Evolutionary conservation across 345 rosid species (phyloP), one percentile per base, ranked within the genome.

Genomic region (Populus deltoides): DNA sequence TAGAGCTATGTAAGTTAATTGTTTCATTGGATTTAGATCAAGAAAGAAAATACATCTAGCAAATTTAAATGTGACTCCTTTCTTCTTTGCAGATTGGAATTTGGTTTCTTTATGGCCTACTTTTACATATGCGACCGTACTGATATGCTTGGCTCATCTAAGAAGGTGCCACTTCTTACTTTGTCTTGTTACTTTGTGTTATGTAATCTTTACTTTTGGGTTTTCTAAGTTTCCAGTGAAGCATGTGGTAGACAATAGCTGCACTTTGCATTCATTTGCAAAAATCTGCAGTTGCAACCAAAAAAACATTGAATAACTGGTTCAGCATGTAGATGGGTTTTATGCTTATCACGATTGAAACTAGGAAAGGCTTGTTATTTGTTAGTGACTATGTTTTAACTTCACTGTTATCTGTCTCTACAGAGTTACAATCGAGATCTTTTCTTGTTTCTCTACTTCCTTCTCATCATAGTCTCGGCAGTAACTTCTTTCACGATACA

Each of bases 391-490:
- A 53, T 41, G 61, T 79, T 70, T 8, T 78, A 8, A 72, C 76
- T 29, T 71, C 29, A n/a, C 68, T 31, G 38, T 85, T 73, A 63
- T 85, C 29, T 76, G 68, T 81, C 80, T 74, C 18, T 86, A 85
- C 98, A 96, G 99, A 91, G 78, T 80, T 96, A 89, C 86, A 91
- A 89, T 76, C 90, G 97, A 81, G 99, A 95, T 87, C 89, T 95
- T 79, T 95, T 95, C 88, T 79, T 87, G 84, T 95, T 95, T 86
- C 92, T 95, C 43, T 95, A 93, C 87, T 86, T 87, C 87, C 98
- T 95, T 82, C 98, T 95, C 86, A 95, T 95, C 87, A 90, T 95
- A 68, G 97, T 93, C 76, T 93, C 98, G 15, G 99, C 97, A 31
- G 81, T 92, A 76, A 93, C 98, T 79, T 96, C 99, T 5, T 93